Conservation (phyloP, 208 protist genomes). For the Ichthyophonus hoferi region DNA sequence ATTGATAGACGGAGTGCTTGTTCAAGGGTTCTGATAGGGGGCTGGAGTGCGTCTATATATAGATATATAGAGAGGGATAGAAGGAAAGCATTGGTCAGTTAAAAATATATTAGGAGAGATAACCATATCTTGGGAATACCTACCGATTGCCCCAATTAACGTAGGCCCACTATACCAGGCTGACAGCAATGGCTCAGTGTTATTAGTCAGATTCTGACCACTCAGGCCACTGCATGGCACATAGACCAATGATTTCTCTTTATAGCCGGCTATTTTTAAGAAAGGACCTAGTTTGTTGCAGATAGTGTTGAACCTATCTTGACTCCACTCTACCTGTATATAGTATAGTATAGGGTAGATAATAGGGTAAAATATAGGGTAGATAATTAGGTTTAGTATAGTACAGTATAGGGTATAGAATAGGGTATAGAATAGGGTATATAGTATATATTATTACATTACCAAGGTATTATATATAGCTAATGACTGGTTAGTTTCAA, state of each 20-base stretch:
- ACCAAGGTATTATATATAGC: too few species aligned
- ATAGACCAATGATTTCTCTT: conserved; percentile 10
- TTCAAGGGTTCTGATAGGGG: neutral
- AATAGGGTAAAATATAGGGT: too few species aligned
- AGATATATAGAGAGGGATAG: neutral
- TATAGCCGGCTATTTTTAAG: conserved; percentile 7
- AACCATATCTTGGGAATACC: neutral
- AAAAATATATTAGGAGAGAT: neutral
- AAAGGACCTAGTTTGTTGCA: conserved; percentile 4
- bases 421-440: too few species aligned
- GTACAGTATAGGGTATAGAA: too few species aligned
- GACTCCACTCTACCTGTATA: neutral
- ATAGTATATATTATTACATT: too few species aligned
- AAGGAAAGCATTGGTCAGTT: neutral
- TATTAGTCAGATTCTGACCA: conserved; percentile 25
- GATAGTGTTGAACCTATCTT: conserved; percentile 2
- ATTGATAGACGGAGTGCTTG: conserved; percentile 11
- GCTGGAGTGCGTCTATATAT: neutral
- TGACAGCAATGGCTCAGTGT: neutral
- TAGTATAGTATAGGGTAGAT: too few species aligned
- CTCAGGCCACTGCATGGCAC: conserved; percentile 24
- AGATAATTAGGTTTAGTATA: too few species aligned
- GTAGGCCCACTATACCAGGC: conserved; percentile 28
- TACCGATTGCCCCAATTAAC: conserved; percentile 10
- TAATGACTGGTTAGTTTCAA: too few species aligned